Percentiles rank a stretch among this genome's conserved stretches.
phyloP scores from a whole-genome alignment of 2,329 filamentous ascomycete genomes.

The Fusarium poae region DNA sequence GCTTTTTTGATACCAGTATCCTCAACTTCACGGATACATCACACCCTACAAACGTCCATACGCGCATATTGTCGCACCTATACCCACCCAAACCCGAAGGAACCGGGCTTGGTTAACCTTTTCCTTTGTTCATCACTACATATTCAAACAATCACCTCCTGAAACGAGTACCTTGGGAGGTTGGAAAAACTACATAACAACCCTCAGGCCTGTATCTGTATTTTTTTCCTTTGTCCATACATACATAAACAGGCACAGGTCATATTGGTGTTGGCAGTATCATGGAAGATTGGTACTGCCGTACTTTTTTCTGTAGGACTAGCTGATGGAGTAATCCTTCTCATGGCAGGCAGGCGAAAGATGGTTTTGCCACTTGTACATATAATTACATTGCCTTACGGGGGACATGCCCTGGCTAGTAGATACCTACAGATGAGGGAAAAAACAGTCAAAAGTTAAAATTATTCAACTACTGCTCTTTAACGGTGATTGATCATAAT shows the following conservation, averaged over 20 bases:
- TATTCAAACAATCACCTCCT: slow-evolving; percentile 40
- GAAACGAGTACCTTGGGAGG: slow-evolving; percentile 27
- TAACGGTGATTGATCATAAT: slow-evolving; percentile 2
- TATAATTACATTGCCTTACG: slow-evolving; percentile 28
- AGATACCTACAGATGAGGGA: slow-evolving; percentile 49
- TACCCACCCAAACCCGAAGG: slow-evolving; percentile 41
- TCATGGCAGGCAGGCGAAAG: slow-evolving; percentile 36
- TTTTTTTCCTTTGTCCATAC: slow-evolving; percentile 27
- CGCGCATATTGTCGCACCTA: slow-evolving; percentile 49
- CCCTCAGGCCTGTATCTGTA: slow-evolving; percentile 42
- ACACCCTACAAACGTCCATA: slow-evolving; percentile 24
- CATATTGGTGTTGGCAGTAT: slow-evolving; percentile 42
- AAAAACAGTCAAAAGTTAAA: slow-evolving; percentile 50
- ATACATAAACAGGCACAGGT: slow-evolving; percentile 27
- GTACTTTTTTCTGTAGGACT: slow-evolving; percentile 48
- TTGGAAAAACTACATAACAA: slow-evolving; percentile 42
- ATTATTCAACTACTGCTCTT: slow-evolving; percentile 13
- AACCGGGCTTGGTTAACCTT: slow-evolving; percentile 33
- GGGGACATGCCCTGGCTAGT: slow-evolving; percentile 38
- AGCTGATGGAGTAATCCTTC: slow-evolving; percentile 40
- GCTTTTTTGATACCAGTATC: slow-evolving; percentile 48
- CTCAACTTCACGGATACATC: slow-evolving; percentile 39
- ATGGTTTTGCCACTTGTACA: slow-evolving; percentile 46
- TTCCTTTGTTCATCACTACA: slow-evolving; percentile 46
- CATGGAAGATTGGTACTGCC: slow-evolving; percentile 44